These are phyloP conservation scores for Anacardium occidentale DNA, from an alignment of 345 rosid genomes.

Conservation along the genomic window DNA sequence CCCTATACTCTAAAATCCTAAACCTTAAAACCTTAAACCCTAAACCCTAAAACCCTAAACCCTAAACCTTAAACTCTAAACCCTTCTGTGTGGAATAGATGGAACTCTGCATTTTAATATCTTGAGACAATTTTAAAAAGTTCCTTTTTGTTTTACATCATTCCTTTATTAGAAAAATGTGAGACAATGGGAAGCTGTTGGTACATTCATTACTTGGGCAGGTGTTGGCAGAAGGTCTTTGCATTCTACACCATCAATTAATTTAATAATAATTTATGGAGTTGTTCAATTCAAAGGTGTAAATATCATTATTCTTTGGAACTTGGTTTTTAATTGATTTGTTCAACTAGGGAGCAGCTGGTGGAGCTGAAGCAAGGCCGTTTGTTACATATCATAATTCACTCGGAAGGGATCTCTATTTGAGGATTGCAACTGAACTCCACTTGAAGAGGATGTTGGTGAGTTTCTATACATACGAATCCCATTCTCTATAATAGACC, in stretches of 20 bases:
- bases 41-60: too few relatives aligned
- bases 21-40: too few relatives aligned
- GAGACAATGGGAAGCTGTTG: neutral
- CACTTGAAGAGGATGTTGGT: slow-evolving; percentile 98
- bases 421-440: slow-evolving; percentile 96
- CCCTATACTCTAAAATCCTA: too few relatives aligned
- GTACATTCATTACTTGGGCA: neutral
- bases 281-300: neutral
- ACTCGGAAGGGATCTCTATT: slow-evolving; percentile 84
- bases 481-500: neutral
- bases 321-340: slow-evolving; percentile 42
- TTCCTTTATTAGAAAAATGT: neutral
- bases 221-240: neutral
- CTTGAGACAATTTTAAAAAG: neutral
- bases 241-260: neutral
- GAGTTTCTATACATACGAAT: slow-evolving; percentile 25
- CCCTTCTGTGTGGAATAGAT: neutral
- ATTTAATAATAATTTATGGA: too few relatives aligned
- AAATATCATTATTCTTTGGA: slow-evolving; percentile 14
- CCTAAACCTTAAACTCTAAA: too few relatives aligned
- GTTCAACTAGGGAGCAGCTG: slow-evolving; percentile 89
- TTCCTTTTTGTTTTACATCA: neutral
- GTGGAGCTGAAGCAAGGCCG: slow-evolving; percentile 99
- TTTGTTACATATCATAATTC: slow-evolving; percentile 93
- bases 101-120: neutral